Evolutionary conservation across 2,329 filamentous ascomycete genomes (phyloP).

Genomic region (Alternaria arbusti): DNA sequence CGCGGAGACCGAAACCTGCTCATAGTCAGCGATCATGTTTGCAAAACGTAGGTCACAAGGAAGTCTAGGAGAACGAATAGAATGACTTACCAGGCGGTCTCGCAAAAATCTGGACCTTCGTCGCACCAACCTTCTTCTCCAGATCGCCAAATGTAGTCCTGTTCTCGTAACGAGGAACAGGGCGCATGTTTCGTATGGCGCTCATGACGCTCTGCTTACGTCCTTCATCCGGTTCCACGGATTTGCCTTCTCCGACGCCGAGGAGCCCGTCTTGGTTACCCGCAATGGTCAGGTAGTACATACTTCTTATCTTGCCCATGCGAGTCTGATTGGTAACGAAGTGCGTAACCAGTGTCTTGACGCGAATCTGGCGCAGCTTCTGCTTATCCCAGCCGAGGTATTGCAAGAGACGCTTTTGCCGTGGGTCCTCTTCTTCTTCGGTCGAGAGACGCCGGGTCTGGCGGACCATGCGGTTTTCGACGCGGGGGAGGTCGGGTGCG

Average conservation of each 20-base stretch:
- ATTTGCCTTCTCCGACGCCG: constrained; percentile 90
- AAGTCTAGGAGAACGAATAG: background rate
- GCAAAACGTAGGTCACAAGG: background rate
- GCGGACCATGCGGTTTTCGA: constrained; percentile 47
- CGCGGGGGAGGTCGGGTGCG: constrained; percentile 59
- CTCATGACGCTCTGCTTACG: constrained; percentile 75
- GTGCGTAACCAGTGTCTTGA: constrained; percentile 77
- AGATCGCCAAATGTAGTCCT: constrained; percentile 90
- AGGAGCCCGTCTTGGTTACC: constrained; percentile 87
- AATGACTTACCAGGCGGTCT: constrained; percentile 79
- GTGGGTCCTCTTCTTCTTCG: constrained; percentile 53
- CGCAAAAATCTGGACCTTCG: constrained; percentile 78
- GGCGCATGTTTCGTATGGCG: constrained; percentile 90
- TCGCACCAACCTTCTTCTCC: constrained; percentile 82
- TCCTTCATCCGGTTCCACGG: constrained; percentile 73
- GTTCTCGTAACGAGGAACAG: constrained; percentile 89
- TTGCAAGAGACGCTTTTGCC: constrained; percentile 60
- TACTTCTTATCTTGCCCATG: constrained; percentile 86
- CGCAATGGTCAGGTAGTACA: constrained; percentile 79
- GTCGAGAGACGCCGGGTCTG: constrained; percentile 38
- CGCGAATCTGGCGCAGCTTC: constrained; percentile 61
- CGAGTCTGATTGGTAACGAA: constrained; percentile 90
- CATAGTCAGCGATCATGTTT: background rate
- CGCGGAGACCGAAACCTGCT: constrained; percentile 89
- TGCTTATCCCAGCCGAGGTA: constrained; percentile 61